phyloP scores from a whole-genome alignment of 2,329 filamentous ascomycete species.

The Fusarium sp. region DNA sequence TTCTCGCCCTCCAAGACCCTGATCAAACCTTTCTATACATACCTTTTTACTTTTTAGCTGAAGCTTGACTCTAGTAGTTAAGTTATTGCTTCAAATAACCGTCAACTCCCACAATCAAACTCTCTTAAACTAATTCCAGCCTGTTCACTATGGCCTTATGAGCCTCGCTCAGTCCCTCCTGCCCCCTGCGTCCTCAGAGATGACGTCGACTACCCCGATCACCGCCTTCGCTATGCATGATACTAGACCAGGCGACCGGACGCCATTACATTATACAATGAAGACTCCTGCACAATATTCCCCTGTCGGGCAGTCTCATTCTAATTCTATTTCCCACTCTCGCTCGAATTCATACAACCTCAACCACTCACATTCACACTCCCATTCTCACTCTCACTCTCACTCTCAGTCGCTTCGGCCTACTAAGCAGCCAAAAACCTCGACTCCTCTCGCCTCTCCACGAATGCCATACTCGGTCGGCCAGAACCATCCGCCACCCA shows the following conservation, averaged over 20 bases:
- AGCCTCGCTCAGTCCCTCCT: conserved; percentile 30
- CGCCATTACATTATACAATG: conserved; percentile 59
- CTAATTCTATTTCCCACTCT: conserved; percentile 42
- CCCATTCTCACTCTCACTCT: conserved; percentile 55
- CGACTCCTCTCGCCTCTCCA: conserved; percentile 66
- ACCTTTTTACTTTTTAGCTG: conserved; percentile 9
- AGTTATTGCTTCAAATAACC: conserved; percentile 23
- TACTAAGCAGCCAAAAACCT: conserved; percentile 54
- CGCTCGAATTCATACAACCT: conserved; percentile 54
- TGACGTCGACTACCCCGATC: conserved; percentile 44
- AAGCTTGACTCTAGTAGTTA: conserved; percentile 4
- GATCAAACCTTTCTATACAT: neutral
- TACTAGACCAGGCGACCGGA: conserved; percentile 51
- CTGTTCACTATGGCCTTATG: conserved; percentile 40
- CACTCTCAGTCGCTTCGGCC: conserved; percentile 58
- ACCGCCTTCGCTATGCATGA: conserved; percentile 49
- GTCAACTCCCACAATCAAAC: neutral
- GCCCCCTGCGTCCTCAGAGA: conserved; percentile 37
- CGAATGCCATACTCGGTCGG: conserved; percentile 65
- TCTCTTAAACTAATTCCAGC: conserved; percentile 16
- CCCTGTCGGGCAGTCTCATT: conserved; percentile 48
- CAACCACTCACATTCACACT: conserved; percentile 53
- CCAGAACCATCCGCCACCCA: conserved; percentile 65
- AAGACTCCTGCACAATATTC: conserved; percentile 58
- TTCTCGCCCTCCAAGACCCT: conserved; percentile 21